Evolutionary conservation across 768 basidiomycete genomes (phyloP).

Genomic region (Gelatoporia subvermispora): DNA sequence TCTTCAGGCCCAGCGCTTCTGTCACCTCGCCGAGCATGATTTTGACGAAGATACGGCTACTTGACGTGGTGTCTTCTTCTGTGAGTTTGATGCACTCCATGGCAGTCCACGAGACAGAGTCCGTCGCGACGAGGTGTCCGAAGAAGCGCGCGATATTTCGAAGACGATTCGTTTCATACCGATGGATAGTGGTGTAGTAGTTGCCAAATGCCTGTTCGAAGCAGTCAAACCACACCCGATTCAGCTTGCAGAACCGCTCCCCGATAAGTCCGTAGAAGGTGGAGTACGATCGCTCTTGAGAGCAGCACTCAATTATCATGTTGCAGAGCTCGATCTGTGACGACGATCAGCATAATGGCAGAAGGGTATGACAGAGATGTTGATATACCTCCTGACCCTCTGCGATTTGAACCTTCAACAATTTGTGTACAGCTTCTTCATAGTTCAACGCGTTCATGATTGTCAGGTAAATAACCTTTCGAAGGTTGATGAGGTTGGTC

Average conservation of each 20-base stretch:
- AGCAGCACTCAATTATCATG: slow-evolving; percentile 99
- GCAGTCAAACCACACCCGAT: slow-evolving; percentile 88
- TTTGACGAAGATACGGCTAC: slow-evolving; percentile 95
- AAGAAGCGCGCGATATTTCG: slow-evolving; percentile 98
- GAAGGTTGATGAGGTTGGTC: slow-evolving; percentile 92
- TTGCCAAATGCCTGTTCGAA: slow-evolving; percentile 83
- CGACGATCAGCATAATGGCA: neutral
- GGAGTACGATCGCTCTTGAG: slow-evolving; percentile 96
- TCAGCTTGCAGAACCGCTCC: slow-evolving; percentile 95
- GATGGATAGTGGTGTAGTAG: slow-evolving; percentile 96
- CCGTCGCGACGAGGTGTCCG: slow-evolving; percentile 83
- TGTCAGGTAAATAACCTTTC: slow-evolving; percentile 91
- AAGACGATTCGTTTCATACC: slow-evolving; percentile 96
- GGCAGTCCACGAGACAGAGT: slow-evolving; percentile 86
- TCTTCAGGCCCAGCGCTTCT: slow-evolving; percentile 89
- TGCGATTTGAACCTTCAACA: slow-evolving; percentile 86
- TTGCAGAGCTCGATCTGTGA: slow-evolving; percentile 89
- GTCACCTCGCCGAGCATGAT: slow-evolving; percentile 94
- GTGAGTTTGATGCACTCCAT: slow-evolving; percentile 86
- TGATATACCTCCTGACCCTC: slow-evolving; percentile 87
- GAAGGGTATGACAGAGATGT: neutral
- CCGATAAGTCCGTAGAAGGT: slow-evolving; percentile 96
- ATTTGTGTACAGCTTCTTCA: slow-evolving; percentile 98
- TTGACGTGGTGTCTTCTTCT: slow-evolving; percentile 96
- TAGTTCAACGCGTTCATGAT: slow-evolving; percentile 99